phyloP scores from a whole-genome alignment of 2,329 filamentous ascomycete genomes.

The Cytospora leucostoma region DNA sequence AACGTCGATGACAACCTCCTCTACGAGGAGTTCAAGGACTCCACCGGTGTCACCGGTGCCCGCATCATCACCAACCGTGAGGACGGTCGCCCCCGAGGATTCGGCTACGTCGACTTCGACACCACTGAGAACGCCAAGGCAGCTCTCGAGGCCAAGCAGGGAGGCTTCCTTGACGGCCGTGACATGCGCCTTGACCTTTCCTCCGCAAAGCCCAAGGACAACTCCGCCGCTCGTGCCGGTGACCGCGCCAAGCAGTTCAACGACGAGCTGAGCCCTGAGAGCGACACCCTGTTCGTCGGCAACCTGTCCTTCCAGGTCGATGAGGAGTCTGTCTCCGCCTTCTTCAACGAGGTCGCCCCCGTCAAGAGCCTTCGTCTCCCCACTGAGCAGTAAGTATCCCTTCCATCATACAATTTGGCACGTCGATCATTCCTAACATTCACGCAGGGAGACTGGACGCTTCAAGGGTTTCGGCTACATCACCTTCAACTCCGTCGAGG shows the following conservation, averaged over 20 bases:
- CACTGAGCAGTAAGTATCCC: conserved; percentile 68
- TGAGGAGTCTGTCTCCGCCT: conserved; percentile 72
- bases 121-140: conserved; percentile 51
- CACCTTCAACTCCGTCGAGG: conserved; percentile 77
- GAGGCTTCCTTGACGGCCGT: conserved; percentile 40
- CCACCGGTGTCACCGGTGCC: conserved; percentile 69
- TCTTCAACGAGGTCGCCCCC: conserved; percentile 70
- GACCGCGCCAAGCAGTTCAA: conserved; percentile 72
- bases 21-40: conserved; percentile 77
- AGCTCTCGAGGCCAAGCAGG: conserved; percentile 44
- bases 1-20: conserved; percentile 84
- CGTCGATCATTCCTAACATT: conserved; percentile 34
- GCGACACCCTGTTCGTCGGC: conserved; percentile 86
- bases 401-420: neutral
- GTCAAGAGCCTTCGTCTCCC: conserved; percentile 83
- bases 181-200: conserved; percentile 45
- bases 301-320: conserved; percentile 85
- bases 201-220: conserved; percentile 34
- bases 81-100: conserved; percentile 82
- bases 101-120: conserved; percentile 89
- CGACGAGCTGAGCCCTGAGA: conserved; percentile 76
- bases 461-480: conserved; percentile 95
- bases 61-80: conserved; percentile 84
- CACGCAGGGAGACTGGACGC: conserved; percentile 68
- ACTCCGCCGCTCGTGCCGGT: conserved; percentile 53